Percentiles rank a stretch among this genome's conserved stretches.
phyloP scores from a whole-genome alignment of 257 asterid genomes.

The Capsicum rhomboideum region DNA sequence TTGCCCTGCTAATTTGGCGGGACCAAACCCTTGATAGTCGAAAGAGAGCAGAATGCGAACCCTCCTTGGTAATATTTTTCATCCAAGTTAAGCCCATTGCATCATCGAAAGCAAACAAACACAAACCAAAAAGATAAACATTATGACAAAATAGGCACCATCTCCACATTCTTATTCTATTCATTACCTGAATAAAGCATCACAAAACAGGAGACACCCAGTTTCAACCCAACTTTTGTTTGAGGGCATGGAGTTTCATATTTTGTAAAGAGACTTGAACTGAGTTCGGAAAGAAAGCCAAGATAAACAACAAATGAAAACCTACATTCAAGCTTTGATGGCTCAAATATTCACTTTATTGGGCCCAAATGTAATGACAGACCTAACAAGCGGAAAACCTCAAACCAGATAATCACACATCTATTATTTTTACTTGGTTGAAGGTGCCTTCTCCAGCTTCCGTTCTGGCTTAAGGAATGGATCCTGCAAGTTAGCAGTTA shows the following conservation, averaged over 20 bases:
- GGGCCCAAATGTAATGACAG: neutral
- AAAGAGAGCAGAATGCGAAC: too few relatives aligned
- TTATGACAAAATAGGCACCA: neutral
- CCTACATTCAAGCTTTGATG: slow-evolving; percentile 1
- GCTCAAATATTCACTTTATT: neutral
- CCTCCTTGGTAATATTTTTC: too few relatives aligned
- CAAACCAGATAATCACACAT: neutral
- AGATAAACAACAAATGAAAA: neutral
- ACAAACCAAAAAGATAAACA: too few relatives aligned
- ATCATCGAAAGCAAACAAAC: too few relatives aligned
- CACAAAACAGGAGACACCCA: neutral
- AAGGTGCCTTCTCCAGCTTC: slow-evolving; percentile 5
- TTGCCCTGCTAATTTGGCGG: too few relatives aligned
- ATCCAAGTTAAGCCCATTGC: too few relatives aligned
- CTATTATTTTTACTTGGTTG: neutral
- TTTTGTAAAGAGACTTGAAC: neutral
- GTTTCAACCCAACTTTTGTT: neutral
- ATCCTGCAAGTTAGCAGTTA: neutral
- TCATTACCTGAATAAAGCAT: neutral
- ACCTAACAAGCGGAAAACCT: neutral
- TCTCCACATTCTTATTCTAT: neutral
- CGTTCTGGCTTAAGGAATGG: neutral
- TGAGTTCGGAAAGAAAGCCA: neutral
- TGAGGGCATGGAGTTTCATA: neutral
- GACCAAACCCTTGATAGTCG: too few relatives aligned